phyloP scores from a whole-genome alignment of 768 basidiomycete genomes.

The Lactifluus volemus region DNA sequence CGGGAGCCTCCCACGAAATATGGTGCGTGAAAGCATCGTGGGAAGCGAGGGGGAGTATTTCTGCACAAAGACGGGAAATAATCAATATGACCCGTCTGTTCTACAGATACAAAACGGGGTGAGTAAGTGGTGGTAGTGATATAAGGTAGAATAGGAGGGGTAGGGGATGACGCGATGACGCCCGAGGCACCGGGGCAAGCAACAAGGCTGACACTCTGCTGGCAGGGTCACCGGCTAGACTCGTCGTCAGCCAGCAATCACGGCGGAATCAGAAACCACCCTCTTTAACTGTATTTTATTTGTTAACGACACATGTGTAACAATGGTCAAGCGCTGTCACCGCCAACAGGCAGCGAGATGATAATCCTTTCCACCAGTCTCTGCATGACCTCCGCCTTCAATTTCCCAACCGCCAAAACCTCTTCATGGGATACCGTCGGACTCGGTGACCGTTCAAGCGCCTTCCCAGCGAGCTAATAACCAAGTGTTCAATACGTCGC shows the following conservation, averaged over 20 bases:
- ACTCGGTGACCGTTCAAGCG: constrained; percentile 32
- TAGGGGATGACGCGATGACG: not conserved
- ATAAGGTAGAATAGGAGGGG: not conserved
- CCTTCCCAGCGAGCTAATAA: constrained; percentile 51
- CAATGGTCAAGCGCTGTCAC: not conserved
- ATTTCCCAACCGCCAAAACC: constrained; percentile 55
- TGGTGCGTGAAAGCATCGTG: constrained; percentile 13
- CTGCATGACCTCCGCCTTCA: constrained; percentile 67
- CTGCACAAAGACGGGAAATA: not conserved
- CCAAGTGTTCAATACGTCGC: no score
- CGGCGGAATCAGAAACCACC: not conserved
- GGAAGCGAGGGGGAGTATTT: not conserved
- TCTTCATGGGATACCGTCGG: constrained; percentile 70
- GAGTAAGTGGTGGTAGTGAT: not conserved
- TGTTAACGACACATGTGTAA: not conserved
- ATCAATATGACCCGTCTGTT: not conserved
- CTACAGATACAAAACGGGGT: not conserved
- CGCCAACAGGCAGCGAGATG: not conserved
- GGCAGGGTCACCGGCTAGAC: not conserved
- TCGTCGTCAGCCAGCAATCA: not conserved
- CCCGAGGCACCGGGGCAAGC: not conserved
- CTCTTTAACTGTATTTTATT: not conserved
- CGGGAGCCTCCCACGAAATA: constrained; percentile 7
- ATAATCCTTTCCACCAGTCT: constrained; percentile 60
- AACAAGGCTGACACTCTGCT: not conserved